phyloP scores from a whole-genome alignment of 257 asterid species.

The Gentiana straminea region DNA sequence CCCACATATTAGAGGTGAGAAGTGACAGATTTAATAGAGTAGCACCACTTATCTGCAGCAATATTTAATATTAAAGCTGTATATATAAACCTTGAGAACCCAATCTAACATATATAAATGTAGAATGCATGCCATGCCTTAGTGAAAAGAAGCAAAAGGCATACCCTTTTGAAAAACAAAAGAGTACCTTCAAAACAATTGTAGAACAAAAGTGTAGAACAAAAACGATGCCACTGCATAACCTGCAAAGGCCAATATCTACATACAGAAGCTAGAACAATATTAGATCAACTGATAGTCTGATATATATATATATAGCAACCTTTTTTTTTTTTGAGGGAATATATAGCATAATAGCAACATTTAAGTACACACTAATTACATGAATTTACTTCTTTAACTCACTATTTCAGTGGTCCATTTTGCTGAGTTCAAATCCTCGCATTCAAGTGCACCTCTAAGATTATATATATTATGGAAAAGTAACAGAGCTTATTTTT shows the following conservation, averaged over 20 bases:
- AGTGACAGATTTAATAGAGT: slow-evolving; percentile 70
- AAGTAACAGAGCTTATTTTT: neutral
- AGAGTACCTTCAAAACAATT: slow-evolving; percentile 34
- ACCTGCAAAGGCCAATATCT: slow-evolving; percentile 41
- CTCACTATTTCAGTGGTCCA: slow-evolving; percentile 60
- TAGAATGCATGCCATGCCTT: too few relatives aligned
- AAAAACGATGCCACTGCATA: slow-evolving; percentile 40
- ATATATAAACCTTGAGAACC: neutral
- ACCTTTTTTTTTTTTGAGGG: too few relatives aligned
- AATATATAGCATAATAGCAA: too few relatives aligned
- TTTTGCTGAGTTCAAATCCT: slow-evolving; percentile 31
- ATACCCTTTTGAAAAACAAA: neutral
- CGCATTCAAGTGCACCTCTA: slow-evolving; percentile 44
- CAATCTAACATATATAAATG: neutral
- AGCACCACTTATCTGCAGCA: slow-evolving; percentile 58
- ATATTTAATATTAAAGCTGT: neutral
- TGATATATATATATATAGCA: too few relatives aligned
- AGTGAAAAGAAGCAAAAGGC: too few relatives aligned
- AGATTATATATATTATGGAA: slow-evolving; percentile 14
- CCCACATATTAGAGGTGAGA: slow-evolving; percentile 83
- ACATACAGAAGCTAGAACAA: slow-evolving; percentile 6
- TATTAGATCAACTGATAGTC: too few relatives aligned
- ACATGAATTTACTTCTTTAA: neutral
- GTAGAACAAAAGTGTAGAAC: slow-evolving; percentile 47
- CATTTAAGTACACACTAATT: neutral